Base-by-base conservation (phyloP, 805 yeast species). In the Komagataella mondaviorum region DNA sequence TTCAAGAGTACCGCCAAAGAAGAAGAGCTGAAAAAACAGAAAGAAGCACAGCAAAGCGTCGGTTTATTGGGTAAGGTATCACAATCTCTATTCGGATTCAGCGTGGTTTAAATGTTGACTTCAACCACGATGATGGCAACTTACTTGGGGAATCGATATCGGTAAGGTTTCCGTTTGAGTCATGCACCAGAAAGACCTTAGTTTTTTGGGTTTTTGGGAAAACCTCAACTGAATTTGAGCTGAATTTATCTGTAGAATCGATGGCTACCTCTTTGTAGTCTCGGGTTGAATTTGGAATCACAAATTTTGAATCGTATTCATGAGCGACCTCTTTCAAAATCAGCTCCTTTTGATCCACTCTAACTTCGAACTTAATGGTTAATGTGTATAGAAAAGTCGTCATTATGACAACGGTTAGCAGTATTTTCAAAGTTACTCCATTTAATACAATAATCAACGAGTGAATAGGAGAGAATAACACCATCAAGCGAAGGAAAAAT, bases 241-340 rank as follows among this genome's bases (percentile, higher is more conserved):
- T 23, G 17, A 46, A 43, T 12, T 46, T 50, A 30, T 56, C 57
- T 46, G 83, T 77, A 2, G 85, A 81, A 63, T 80, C 85, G 5
- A 83, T 70, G 20, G 76, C 70, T 5, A 76, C 88, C 56, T 85
- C 88, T 56, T 80, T 76, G 48, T 72, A 71, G 48, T 69, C 63
- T 8, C 72, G 71, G 6, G 78, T 70, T 2, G 77, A 65, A 49
- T 73, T 72, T 2, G 88, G 89, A 43, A 73, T 73, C 16, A 83
- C 83, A 55, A 72, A 77, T 60, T 85, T 85, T 30, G 71, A 63
- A 56, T 81, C 75, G 58, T 80, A 80, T 58, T 86, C 93, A 44
- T 73, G 73, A 53, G 81, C 68, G 55, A 78, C 76, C 59, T 84
- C 88, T 53, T 75, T 76, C 52, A 73, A 72, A 4, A 85, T 60